Evolutionary conservation across 2,329 filamentous ascomycete genomes (phyloP), one percentile per base, ranked within the genome.

Genomic region (Hypoxylon rubiginosum): DNA sequence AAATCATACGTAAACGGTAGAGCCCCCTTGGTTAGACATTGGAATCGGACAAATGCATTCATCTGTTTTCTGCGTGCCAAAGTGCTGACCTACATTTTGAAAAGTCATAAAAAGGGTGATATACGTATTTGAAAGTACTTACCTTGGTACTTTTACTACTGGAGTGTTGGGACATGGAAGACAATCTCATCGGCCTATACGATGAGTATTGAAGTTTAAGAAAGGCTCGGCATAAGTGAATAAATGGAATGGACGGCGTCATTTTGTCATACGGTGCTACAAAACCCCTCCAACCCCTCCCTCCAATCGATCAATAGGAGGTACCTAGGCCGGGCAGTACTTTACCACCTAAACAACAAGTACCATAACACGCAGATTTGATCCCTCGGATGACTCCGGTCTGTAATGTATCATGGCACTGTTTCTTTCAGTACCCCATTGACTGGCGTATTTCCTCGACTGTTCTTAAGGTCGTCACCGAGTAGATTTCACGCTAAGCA

Each of bases 381-480:
- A 52, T 9, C 34, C 26, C 34, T 39, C 28, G 36, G 34, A 30
- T 49, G 17, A 49, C 8, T n/a, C 21, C 21, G 21, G 21, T 24
- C 19, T 48, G 56, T 43, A 19, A 66, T 71, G 62, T 65, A 67
- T 66, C 45, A 69, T 66, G 66, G 66, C 46, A 39, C 30, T n/a
- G n/a, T 28, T 11, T 57, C 58, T 43, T 49, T 28, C 26, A 54
- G 26, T 32, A 34, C 57, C 39, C 15, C 19, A 24, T 26, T 36
- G 49, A 58, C 56, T n/a, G 52, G 56, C n/a, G 46, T 45, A 7
- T 59, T 26, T 50, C 9, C 53, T 19, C 56, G 59, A 36, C 46
- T 17, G 41, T 3, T 39, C 17, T 7, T 53, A 32, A 62, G 17
- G 4, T 15, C 15, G 9, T 28, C 34, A 11, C 17, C 17, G 5